Conservation (phyloP, 306 rosid species). For the Cajanus cajan region DNA sequence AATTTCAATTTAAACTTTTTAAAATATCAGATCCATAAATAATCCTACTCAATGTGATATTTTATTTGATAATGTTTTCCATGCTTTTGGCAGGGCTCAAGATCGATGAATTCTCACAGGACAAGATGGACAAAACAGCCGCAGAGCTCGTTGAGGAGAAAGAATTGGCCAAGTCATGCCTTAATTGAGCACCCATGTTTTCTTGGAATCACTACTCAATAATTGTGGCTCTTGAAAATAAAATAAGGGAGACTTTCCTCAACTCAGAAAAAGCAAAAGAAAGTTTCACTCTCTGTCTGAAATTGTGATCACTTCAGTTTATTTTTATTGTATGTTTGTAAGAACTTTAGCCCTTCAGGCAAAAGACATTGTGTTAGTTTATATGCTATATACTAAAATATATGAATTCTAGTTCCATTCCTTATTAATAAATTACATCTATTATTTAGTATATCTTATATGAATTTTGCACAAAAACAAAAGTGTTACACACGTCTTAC, state of each 20-base stretch:
- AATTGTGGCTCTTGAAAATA: neutral
- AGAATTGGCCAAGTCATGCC: conserved; percentile 62
- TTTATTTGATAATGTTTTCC: neutral
- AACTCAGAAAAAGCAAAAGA: neutral
- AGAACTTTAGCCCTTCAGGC: neutral
- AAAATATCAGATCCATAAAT: too few relatives aligned
- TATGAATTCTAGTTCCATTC: too few relatives aligned
- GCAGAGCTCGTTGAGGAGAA: conserved; percentile 79
- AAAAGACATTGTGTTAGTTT: neutral
- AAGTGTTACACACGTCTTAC: too few relatives aligned
- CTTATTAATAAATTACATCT: too few relatives aligned
- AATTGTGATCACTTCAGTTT: neutral
- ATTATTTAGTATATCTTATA: too few relatives aligned
- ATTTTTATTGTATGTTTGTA: neutral
- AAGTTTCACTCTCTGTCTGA: neutral
- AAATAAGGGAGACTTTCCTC: neutral
- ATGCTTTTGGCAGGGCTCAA: conserved; percentile 55
- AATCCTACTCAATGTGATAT: too few relatives aligned
- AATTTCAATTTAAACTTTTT: too few relatives aligned
- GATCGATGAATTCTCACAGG: conserved; percentile 74
- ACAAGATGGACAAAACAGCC: conserved; percentile 77
- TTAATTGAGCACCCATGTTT: conserved; percentile 29
- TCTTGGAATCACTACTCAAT: neutral
- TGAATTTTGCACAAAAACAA: too few relatives aligned
- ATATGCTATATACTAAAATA: too few relatives aligned